Conservation (phyloP, 2,329 filamentous ascomycete genomes). For the Penicillium occitanis region DNA sequence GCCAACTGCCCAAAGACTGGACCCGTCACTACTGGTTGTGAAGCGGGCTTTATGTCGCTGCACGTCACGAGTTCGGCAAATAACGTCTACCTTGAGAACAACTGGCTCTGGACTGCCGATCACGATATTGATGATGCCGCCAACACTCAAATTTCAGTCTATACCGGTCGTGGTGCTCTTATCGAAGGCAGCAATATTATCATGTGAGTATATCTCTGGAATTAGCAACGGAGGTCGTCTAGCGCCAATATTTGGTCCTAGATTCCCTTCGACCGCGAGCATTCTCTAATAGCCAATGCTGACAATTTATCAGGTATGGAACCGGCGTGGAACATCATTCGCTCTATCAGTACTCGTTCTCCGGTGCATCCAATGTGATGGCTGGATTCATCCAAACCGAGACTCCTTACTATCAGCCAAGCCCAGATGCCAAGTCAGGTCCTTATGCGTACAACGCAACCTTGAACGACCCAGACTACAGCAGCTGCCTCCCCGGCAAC, state of each 20-base stretch:
- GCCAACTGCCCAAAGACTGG: slow-evolving; percentile 46
- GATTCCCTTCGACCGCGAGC: not conserved
- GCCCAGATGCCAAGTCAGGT: slow-evolving; percentile 33
- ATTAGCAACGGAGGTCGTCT: not conserved
- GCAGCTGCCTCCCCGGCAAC: slow-evolving; percentile 32
- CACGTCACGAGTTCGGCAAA: slow-evolving; percentile 37
- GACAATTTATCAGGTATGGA: slow-evolving; percentile 33
- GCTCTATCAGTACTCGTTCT: slow-evolving; percentile 52
- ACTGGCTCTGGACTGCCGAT: slow-evolving; percentile 55
- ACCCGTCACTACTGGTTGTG: slow-evolving; percentile 35
- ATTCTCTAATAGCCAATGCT: not conserved
- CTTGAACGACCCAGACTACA: slow-evolving; percentile 40
- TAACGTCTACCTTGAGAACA: slow-evolving; percentile 51
- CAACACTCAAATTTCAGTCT: slow-evolving; percentile 54
- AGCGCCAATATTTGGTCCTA: not conserved
- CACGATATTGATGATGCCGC: slow-evolving; percentile 55
- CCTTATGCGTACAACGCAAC: slow-evolving; percentile 34
- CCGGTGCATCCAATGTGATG: slow-evolving; percentile 35
- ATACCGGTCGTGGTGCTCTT: slow-evolving; percentile 54
- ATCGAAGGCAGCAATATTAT: slow-evolving; percentile 47
- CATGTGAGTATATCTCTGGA: slow-evolving; percentile 33
- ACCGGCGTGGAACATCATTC: slow-evolving; percentile 49
- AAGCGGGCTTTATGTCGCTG: slow-evolving; percentile 40
- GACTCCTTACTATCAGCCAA: slow-evolving; percentile 43
- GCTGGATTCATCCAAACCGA: slow-evolving; percentile 42